These are phyloP conservation scores for Rhizopogon vesiculosus DNA, from an alignment of 768 basidiomycete species.

Conservation along the genomic window DNA sequence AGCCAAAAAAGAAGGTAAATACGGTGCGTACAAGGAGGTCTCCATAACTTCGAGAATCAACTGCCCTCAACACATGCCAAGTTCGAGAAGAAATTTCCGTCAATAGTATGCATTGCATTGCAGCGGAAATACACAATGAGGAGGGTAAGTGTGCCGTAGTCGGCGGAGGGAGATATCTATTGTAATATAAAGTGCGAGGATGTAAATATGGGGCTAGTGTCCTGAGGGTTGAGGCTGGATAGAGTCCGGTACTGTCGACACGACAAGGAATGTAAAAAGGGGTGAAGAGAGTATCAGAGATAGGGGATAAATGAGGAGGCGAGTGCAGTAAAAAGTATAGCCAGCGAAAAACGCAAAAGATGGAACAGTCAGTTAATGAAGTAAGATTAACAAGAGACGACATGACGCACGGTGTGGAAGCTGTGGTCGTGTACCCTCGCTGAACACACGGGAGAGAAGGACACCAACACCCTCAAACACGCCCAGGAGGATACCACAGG, in stretches of 20 bases:
- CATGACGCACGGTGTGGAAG: constrained; percentile 65
- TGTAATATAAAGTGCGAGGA: neutral
- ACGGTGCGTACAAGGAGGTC: no score
- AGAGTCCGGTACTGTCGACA: neutral
- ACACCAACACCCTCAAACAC: constrained; percentile 96
- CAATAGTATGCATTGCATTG: constrained; percentile 25
- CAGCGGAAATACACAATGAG: constrained; percentile 30
- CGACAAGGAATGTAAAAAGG: neutral
- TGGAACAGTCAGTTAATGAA: neutral
- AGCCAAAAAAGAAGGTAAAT: no score
- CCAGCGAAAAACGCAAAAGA: neutral
- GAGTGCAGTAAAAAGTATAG: neutral
- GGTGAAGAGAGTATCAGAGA: neutral
- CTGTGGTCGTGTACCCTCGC: constrained; percentile 76
- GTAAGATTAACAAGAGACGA: neutral
- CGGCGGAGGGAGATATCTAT: neutral
- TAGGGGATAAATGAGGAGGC: neutral
- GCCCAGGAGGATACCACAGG: constrained; percentile 93
- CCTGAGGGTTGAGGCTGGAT: neutral
- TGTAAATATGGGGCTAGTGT: neutral
- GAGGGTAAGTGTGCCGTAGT: constrained; percentile 20
- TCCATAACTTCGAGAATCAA: no score
- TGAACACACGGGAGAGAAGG: constrained; percentile 82
- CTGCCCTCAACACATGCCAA: neutral
- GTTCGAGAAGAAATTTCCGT: constrained; percentile 1